Evolutionary conservation across 1,139 yeast species (phyloP).

Genomic region (Hemisphaericaspora xylofermentans): DNA sequence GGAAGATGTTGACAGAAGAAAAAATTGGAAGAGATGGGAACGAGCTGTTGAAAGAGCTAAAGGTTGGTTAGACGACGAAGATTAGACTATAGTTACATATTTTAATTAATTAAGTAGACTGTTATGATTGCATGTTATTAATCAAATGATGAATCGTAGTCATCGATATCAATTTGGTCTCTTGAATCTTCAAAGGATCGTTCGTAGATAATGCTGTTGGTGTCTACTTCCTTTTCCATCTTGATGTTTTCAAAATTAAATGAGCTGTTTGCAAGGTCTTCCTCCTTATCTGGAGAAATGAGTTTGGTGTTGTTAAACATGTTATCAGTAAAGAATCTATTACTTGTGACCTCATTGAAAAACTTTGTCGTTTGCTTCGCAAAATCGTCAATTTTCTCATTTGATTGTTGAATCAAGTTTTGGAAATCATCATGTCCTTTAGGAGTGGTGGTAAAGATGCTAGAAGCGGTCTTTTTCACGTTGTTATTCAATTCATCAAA

Average conservation of each 20-base stretch:
- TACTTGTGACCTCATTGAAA: slow-evolving; percentile 19
- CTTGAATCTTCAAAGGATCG: slow-evolving; percentile 11
- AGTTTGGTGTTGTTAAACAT: slow-evolving; percentile 6
- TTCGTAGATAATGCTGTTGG: slow-evolving; percentile 10
- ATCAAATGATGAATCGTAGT: slow-evolving; percentile 14
- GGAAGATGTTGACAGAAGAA: slow-evolving; percentile 59
- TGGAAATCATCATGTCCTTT: slow-evolving; percentile 7
- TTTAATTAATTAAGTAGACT: slow-evolving; percentile 2
- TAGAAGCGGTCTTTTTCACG: slow-evolving; percentile 11
- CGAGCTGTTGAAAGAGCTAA: slow-evolving; percentile 73
- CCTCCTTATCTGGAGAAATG: slow-evolving; percentile 7
- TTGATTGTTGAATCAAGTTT: slow-evolving; percentile 14
- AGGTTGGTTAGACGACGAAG: slow-evolving; percentile 67
- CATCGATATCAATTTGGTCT: slow-evolving; percentile 15
- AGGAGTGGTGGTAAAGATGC: slow-evolving; percentile 7
- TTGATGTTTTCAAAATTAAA: slow-evolving; percentile 27
- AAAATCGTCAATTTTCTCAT: slow-evolving; percentile 20
- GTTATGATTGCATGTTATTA: not conserved
- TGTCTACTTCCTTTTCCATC: slow-evolving; percentile 8
- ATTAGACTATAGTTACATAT: slow-evolving; percentile 11
- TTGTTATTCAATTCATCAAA: slow-evolving; percentile 9
- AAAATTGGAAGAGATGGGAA: slow-evolving; percentile 77
- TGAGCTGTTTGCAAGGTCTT: slow-evolving; percentile 24
- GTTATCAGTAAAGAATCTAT: slow-evolving; percentile 8
- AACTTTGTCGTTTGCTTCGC: slow-evolving; percentile 24